phyloP scores from a whole-genome alignment of 1,284 basidiomycete genomes.

The Macrocybe sp. region DNA sequence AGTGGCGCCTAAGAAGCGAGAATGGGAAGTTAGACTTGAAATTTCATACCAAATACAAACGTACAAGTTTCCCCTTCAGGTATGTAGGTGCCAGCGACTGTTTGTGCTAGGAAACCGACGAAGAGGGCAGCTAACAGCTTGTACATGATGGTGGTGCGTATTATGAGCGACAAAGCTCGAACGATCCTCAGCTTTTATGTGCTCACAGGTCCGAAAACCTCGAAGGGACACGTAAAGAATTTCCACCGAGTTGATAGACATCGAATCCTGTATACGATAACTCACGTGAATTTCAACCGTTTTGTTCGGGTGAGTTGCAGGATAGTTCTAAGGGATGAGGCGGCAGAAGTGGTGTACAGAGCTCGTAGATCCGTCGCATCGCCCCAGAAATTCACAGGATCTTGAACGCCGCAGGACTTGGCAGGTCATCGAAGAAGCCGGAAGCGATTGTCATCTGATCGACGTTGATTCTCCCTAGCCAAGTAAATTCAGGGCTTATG shows the following conservation, averaged over 20 bases:
- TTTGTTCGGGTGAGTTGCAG: too few relatives aligned
- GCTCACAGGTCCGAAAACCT: not conserved
- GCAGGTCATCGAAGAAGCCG: too few relatives aligned
- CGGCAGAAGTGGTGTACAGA: too few relatives aligned
- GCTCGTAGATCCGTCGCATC: too few relatives aligned
- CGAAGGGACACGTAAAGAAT: not conserved
- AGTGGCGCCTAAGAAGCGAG: not conserved
- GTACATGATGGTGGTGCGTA: slow-evolving; percentile 1
- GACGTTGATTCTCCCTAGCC: too few relatives aligned
- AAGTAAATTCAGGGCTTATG: too few relatives aligned
- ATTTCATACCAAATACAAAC: not conserved
- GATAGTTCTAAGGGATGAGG: too few relatives aligned
- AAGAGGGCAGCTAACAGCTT: slow-evolving; percentile 2
- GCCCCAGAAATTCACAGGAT: too few relatives aligned
- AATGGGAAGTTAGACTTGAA: not conserved
- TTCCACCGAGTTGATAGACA: not conserved
- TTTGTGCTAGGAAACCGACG: slow-evolving; percentile 3
- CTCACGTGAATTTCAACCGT: not conserved
- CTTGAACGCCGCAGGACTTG: too few relatives aligned
- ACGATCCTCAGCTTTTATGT: not conserved
- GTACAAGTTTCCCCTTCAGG: slow-evolving; percentile 3
- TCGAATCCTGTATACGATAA: not conserved
- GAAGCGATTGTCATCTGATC: too few relatives aligned
- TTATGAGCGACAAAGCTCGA: not conserved
- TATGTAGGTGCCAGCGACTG: slow-evolving; percentile 1